These are phyloP conservation scores for Lasiosphaeris hirsuta DNA, from an alignment of 495 filamentous ascomycete genomes.

Conservation along the genomic window DNA sequence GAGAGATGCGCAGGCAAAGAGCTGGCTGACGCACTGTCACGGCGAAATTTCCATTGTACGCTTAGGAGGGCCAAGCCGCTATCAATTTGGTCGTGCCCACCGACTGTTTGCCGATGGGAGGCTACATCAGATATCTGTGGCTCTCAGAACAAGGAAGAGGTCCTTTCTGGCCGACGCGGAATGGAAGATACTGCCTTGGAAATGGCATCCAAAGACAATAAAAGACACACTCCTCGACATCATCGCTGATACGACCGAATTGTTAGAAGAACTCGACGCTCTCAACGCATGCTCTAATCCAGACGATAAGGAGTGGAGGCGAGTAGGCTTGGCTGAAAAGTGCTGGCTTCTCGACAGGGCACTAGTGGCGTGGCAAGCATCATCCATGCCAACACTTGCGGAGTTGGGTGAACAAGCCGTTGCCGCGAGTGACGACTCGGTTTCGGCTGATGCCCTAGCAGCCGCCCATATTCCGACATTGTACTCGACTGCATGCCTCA, in stretches of 20 bases:
- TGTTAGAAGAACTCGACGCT: not conserved
- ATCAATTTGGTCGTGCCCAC: constrained; percentile 2
- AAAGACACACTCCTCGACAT: constrained; percentile 4
- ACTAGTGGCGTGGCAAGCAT: constrained; percentile 2
- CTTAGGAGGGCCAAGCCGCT: not conserved
- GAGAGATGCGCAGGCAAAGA: not conserved
- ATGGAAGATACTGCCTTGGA: constrained; percentile 3
- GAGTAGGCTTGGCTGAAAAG: constrained; percentile 3
- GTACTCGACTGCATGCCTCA: constrained; percentile 1
- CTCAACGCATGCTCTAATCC: constrained; percentile 1
- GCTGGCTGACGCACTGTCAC: constrained; percentile 2
- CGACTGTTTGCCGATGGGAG: constrained; percentile 1
- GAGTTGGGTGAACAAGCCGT: constrained; percentile 1
- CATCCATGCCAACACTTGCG: constrained; percentile 1
- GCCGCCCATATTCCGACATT: constrained; percentile 1
- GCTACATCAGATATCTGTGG: constrained; percentile 2
- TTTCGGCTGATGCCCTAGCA: constrained; percentile 1
- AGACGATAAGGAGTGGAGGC: constrained; percentile 1
- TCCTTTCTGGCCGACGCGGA: not conserved
- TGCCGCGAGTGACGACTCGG: not conserved
- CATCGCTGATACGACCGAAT: constrained; percentile 1
- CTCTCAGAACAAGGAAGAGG: constrained; percentile 2
- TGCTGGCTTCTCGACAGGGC: not conserved
- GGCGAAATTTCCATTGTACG: constrained; percentile 1
- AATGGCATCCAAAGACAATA: constrained; percentile 3